Conservation (phyloP, 352 stramenopile genomes). For the Pelagophyceae sp. region DNA sequence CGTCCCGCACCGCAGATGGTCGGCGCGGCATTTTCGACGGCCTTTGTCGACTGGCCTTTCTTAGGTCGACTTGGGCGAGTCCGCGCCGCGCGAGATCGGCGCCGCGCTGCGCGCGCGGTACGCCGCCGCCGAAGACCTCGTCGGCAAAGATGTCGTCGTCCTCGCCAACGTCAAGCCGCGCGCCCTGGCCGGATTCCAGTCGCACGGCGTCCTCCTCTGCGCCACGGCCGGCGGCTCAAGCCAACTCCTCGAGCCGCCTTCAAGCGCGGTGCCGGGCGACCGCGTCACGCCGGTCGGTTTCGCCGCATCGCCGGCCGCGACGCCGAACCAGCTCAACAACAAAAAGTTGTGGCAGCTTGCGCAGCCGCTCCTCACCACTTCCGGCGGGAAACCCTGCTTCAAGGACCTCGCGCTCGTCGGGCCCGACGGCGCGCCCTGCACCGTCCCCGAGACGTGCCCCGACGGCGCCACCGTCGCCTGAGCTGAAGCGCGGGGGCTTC, state of each 20-base stretch:
- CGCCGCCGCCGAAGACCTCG: background rate
- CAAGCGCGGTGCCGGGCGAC: background rate
- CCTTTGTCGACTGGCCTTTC: too few relatives aligned
- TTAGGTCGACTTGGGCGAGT: background rate
- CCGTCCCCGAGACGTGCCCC: too few relatives aligned
- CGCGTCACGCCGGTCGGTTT: background rate
- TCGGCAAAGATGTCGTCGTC: background rate
- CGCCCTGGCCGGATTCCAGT: background rate
- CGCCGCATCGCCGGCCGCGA: background rate
- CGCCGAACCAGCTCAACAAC: conserved; percentile 18
- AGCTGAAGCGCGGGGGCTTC: background rate
- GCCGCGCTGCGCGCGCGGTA: background rate
- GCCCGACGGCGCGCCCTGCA: background rate
- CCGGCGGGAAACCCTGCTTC: too few relatives aligned
- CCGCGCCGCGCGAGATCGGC: background rate
- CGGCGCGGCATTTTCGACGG: too few relatives aligned
- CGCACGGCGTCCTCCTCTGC: background rate
- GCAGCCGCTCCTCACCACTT: background rate
- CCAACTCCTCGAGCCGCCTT: background rate
- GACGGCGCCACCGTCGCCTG: background rate
- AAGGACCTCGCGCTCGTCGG: background rate
- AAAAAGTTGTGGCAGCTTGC: conserved; percentile 11
- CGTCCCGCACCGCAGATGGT: too few relatives aligned
- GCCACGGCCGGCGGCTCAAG: background rate
- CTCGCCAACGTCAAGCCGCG: conserved; percentile 7